These are phyloP conservation scores for Coniochaeta hoffmannii DNA, from an alignment of 2,329 filamentous ascomycete genomes.

Conservation along the genomic window DNA sequence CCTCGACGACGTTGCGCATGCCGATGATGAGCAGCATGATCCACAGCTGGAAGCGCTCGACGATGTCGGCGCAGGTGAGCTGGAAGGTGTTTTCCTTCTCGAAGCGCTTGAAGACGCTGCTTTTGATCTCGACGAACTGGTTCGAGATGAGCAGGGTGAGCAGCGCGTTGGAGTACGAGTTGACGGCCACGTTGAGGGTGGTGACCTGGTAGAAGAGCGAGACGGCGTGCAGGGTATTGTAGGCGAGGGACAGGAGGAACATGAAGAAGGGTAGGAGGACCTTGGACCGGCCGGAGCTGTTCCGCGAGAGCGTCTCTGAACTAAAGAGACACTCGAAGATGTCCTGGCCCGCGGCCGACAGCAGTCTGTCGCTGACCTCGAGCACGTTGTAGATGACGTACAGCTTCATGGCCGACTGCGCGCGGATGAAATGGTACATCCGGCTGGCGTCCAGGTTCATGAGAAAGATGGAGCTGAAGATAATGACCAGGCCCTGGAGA, in stretches of 20 bases:
- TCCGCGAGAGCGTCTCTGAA: constrained; percentile 81
- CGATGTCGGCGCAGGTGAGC: constrained; percentile 90
- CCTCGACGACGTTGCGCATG: constrained; percentile 91
- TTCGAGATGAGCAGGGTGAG: constrained; percentile 90
- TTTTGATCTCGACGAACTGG: constrained; percentile 98
- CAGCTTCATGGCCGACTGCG: constrained; percentile 93
- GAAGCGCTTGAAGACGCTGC: constrained; percentile 96
- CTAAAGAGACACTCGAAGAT: constrained; percentile 95
- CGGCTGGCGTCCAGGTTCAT: constrained; percentile 91
- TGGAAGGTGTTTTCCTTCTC: constrained; percentile 98
- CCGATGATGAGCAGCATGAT: constrained; percentile 96
- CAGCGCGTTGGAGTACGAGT: constrained; percentile 94
- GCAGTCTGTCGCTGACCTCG: constrained; percentile 82
- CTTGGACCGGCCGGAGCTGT: constrained; percentile 83
- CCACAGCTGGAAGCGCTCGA: constrained; percentile 96
- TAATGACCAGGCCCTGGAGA: constrained; percentile 80
- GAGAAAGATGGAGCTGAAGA: constrained; percentile 75
- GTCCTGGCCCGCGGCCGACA: constrained; percentile 90
- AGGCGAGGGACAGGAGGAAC: constrained; percentile 77
- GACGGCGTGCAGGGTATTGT: constrained; percentile 82
- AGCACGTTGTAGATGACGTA: constrained; percentile 99
- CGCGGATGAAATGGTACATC: constrained; percentile 97
- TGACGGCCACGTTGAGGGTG: constrained; percentile 94
- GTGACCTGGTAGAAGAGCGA: constrained; percentile 96
- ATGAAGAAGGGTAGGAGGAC: constrained; percentile 82